Evolutionary conservation across 176 grass and related monocot genomes (phyloP).

Genomic region (Aegilops tauschii): DNA sequence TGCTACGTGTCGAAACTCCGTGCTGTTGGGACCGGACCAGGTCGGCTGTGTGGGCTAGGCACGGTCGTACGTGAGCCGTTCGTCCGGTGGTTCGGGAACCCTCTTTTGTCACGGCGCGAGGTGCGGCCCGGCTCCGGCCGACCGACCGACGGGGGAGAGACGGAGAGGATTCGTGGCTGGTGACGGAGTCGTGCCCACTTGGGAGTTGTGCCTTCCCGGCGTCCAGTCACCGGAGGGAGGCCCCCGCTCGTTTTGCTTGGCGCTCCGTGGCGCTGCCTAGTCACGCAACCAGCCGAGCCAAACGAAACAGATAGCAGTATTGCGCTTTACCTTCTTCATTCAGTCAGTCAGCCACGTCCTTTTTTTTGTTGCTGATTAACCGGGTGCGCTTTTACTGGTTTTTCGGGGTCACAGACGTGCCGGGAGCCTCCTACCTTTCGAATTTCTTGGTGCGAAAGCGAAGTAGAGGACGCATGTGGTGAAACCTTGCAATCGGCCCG

Average conservation of each 20-base stretch:
- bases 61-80: background rate
- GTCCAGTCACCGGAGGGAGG: background rate
- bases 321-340: no score
- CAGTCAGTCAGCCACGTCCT: no score
- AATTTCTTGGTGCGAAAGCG: background rate
- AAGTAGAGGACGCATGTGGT: no score
- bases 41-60: background rate
- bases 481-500: no score
- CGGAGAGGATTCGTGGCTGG: background rate
- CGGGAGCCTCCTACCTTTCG: background rate
- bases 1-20: background rate
- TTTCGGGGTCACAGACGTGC: no score
- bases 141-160: background rate
- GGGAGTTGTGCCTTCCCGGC: background rate
- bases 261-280: background rate
- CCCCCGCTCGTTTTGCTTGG: background rate
- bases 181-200: background rate
- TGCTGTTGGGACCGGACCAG: background rate
- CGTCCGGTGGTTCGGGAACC: background rate
- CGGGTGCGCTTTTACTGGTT: no score
- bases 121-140: background rate
- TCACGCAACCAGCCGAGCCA: background rate
- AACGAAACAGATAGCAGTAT: background rate
- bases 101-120: background rate
- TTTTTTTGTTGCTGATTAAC: no score